A percentile compares a stretch with the other conserved stretches of the same genome.
Evolutionary conservation across 2,329 filamentous ascomycete species (phyloP).

Genomic region (Cryphonectria carpinicola): DNA sequence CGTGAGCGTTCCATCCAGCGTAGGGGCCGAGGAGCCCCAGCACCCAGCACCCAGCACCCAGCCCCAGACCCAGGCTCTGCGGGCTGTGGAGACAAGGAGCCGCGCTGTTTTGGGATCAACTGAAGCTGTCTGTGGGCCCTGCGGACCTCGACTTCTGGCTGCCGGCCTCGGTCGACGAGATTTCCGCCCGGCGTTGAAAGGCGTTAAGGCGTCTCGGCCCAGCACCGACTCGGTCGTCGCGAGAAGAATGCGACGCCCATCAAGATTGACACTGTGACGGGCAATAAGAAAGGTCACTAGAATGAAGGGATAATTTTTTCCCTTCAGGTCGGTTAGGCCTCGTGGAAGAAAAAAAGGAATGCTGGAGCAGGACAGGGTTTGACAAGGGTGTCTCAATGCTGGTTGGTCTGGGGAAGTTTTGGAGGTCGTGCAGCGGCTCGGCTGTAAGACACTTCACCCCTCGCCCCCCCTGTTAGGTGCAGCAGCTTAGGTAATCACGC

Average conservation of each 20-base stretch:
- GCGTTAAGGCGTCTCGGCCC: conserved; percentile 30
- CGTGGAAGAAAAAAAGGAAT: too few species aligned
- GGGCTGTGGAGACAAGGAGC: conserved; percentile 15
- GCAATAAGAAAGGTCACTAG: not conserved
- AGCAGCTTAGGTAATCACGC: conserved; percentile 12
- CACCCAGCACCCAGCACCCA: not conserved
- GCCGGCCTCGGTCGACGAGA: conserved; percentile 29
- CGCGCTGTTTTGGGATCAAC: conserved; percentile 25
- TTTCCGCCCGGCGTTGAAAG: conserved; percentile 30
- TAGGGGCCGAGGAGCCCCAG: not conserved
- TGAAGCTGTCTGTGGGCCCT: conserved; percentile 25
- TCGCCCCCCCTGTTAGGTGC: not conserved
- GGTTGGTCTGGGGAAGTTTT: not conserved
- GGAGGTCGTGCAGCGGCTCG: not conserved
- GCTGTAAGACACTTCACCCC: not conserved
- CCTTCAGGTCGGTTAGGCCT: not conserved
- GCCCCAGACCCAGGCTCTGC: not conserved
- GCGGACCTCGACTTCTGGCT: conserved; percentile 7
- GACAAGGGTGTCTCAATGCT: not conserved
- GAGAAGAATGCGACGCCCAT: conserved; percentile 12
- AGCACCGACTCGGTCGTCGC: conserved; percentile 23
- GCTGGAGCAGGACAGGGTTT: not conserved
- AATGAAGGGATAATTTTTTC: conserved; percentile 5
- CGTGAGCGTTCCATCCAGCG: conserved; percentile 3
- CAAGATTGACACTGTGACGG: conserved; percentile 17